Evolutionary conservation across 441 rosid species (phyloP), one percentile per base, ranked within the genome.

Genomic region (Isatis lusitanica): DNA sequence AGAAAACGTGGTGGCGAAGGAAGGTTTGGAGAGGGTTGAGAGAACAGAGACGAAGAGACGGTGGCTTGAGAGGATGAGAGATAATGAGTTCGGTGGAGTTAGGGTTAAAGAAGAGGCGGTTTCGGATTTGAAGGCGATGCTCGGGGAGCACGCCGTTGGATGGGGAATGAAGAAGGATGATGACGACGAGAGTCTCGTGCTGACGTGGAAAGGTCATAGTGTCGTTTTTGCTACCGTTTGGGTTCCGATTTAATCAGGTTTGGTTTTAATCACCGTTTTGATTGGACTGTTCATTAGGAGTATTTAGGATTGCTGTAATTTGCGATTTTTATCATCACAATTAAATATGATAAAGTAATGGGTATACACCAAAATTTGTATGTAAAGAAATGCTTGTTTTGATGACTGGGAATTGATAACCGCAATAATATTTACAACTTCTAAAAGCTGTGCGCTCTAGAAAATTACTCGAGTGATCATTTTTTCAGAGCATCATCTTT

Each of bases 141-240:
- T 93, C 33, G 91, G 85, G 40, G 96, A 93, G 61, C 98, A 93
- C 74, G 97, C 93, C 11, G 95, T 94, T 3, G 98, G 98, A 38
- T 93, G 98, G 98, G 96, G 98, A 15, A 75, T 91, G 75, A 91
- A 89, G 88, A 91, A 77, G 80, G 96, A 93, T 79, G 69, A 74
- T 38, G 78, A 68, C 8, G 78, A 67, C n/a, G 57, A 51, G 56
- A 60, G 69, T 77, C 85, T 90, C 10, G 92, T 93, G 28, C 86
- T 90, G 48, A 93, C 97, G 56, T 93, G 98, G 98, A 93, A 93
- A 82, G 97, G 98, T 7, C 98, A 93, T 75, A 89, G 90, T 80
- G 98, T 86, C 61, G 94, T 89, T 9, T 93, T 93, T 84, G 97
- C 94, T 33, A 82, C 90, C 63, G 89, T 87, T 78, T 93, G 98